Conservation (phyloP, 768 basidiomycete genomes). For the Exidia glandulosa region DNA sequence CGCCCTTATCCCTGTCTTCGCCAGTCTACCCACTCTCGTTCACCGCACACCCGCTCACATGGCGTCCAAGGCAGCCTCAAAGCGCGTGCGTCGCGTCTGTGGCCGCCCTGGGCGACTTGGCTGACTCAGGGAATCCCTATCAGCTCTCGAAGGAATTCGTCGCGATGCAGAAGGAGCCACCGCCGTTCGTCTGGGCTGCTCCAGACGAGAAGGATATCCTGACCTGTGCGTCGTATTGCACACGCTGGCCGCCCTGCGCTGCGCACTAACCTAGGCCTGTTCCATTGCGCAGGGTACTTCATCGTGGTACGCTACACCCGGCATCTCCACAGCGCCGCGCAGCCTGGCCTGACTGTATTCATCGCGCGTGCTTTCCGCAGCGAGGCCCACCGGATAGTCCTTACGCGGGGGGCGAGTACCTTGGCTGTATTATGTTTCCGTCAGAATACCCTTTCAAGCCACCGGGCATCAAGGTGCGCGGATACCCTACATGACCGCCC, state of each 20-base stretch:
- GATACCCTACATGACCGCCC: neutral
- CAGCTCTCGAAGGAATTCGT: conserved; percentile 84
- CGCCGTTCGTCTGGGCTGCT: conserved; percentile 90
- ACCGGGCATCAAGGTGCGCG: conserved; percentile 82
- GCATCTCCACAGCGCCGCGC: neutral
- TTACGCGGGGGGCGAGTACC: conserved; percentile 86
- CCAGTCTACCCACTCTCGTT: neutral
- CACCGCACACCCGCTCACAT: conserved; percentile 24
- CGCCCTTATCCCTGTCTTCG: neutral
- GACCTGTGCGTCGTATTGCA: conserved; percentile 53
- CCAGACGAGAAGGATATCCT: conserved; percentile 98
- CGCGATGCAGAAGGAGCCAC: conserved; percentile 84
- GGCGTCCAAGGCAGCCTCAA: conserved; percentile 81
- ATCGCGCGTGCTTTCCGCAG: conserved; percentile 24
- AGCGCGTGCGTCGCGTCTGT: conserved; percentile 42
- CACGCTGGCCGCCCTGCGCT: neutral
- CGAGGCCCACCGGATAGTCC: conserved; percentile 92
- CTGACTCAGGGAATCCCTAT: conserved; percentile 5
- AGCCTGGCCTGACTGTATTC: neutral
- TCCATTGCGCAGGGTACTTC: conserved; percentile 64
- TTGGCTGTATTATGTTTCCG: conserved; percentile 86
- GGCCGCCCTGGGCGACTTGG: conserved; percentile 1
- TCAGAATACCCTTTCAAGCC: conserved; percentile 95
- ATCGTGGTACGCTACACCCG: conserved; percentile 55
- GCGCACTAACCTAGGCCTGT: conserved; percentile 2